Evolutionary conservation across 495 filamentous ascomycete genomes (phyloP).

Genomic region (Aspergillus heteromorphus): DNA sequence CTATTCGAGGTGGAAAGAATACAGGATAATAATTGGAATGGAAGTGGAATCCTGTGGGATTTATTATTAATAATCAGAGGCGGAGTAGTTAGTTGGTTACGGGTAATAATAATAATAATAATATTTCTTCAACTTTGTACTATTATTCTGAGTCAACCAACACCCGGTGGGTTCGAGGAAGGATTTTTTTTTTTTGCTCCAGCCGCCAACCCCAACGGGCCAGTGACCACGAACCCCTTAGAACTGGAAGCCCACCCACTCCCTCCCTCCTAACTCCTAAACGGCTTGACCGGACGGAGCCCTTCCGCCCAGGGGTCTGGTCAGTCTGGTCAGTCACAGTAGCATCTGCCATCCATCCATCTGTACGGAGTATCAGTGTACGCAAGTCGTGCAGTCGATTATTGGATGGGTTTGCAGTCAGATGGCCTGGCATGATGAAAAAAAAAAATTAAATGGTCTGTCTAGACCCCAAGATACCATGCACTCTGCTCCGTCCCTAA

Average conservation of each 20-base stretch:
- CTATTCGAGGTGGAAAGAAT: not conserved
- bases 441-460: too few species aligned
- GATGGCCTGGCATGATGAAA: not conserved
- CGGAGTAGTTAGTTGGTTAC: not conserved
- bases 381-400: conserved; percentile 1
- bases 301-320: not conserved
- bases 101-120: too few species aligned
- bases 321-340: not conserved
- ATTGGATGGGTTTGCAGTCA: not conserved
- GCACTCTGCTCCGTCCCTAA: not conserved
- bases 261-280: not conserved
- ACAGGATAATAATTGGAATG: too few species aligned
- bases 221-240: not conserved
- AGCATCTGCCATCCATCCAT: too few species aligned
- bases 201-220: not conserved
- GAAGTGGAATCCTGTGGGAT: too few species aligned
- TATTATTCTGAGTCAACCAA: too few species aligned
- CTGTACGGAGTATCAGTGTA: too few species aligned
- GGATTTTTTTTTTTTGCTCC: too few species aligned
- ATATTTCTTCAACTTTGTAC: not conserved
- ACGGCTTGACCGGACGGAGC: not conserved
- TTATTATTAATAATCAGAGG: too few species aligned
- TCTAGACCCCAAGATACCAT: too few species aligned
- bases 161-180: too few species aligned
- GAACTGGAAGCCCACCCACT: not conserved